Evolutionary conservation across 441 rosid genomes (phyloP), one percentile per base, ranked within the genome.

Genomic region (Rhodomyrtus psidioides): DNA sequence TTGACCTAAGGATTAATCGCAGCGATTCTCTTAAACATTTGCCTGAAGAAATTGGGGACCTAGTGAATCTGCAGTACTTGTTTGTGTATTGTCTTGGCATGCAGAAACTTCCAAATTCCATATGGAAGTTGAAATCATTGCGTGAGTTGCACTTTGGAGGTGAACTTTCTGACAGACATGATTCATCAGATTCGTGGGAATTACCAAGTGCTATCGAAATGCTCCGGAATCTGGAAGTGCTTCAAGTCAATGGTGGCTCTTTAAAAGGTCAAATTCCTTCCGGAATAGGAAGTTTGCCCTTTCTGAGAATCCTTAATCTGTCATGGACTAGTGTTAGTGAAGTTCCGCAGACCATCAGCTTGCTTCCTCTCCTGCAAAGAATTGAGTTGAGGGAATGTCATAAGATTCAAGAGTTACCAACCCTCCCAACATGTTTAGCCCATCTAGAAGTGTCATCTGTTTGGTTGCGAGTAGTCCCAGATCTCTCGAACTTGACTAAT

Each of bases 31-130:
- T 60, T 27, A 4, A 14, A 28, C 2, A 27, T 60, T 27, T 60
- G 39, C 70, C 70, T 0, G 21, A 60, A 7, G 70, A 60, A 60
- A 28, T 28, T 0, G 8, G 5, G 39, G 39, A 28, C 27, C 27
- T 57, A 10, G 6, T 57, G 14, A 57, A 57, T 57, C 15, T 57
- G 6, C 14, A 26, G 7, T 26, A 57, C 3, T 26, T 57, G 15
- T 57, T 24, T 1, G 28, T 10, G 12, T 1, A 4, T 55, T 23
- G 6, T 5, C 0, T 0, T 9, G 0, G 2, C 4, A 5, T 57
- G 15, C 0, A 26, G 60, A 26, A 57, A 24, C 28, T 57, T 6
- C 60, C 60, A 10, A 6, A 26, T 57, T 57, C 27, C 3, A 57
- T 57, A 26, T 57, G 26, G 60, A 57, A 57, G 7, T 24, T 57